These are phyloP conservation scores for Pleurotus tuber-regium DNA, from an alignment of 768 basidiomycete species.

Conservation along the genomic window DNA sequence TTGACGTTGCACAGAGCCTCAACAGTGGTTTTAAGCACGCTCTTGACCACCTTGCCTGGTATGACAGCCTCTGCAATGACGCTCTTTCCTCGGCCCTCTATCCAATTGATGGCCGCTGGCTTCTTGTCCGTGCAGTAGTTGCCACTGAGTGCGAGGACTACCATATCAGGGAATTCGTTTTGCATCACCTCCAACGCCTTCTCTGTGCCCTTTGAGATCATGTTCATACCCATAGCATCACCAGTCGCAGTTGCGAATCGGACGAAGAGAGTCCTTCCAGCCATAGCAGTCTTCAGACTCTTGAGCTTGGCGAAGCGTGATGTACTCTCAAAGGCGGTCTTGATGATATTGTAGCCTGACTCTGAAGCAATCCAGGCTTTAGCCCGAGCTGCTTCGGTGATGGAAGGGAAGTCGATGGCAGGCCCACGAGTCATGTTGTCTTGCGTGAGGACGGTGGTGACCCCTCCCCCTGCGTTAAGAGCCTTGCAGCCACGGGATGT, in stretches of 20 bases:
- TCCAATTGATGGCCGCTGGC: slow-evolving; percentile 99
- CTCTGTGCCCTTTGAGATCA: slow-evolving; percentile 99
- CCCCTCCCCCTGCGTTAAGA: slow-evolving; percentile 93
- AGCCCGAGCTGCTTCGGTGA: slow-evolving; percentile 78
- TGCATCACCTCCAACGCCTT: slow-evolving; percentile 83
- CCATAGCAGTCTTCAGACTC: slow-evolving; percentile 84
- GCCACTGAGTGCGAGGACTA: slow-evolving; percentile 85
- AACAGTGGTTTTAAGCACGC: slow-evolving; percentile 94
- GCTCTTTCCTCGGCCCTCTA: slow-evolving; percentile 97
- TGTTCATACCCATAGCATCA: slow-evolving; percentile 99
- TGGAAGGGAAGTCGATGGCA: slow-evolving; percentile 91
- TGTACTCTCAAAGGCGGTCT: slow-evolving; percentile 89
- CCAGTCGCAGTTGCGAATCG: slow-evolving; percentile 94
- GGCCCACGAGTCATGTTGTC: slow-evolving; percentile 99
- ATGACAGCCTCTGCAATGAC: slow-evolving; percentile 95
- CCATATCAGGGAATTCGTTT: slow-evolving; percentile 85
- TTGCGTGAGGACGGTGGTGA: slow-evolving; percentile 86
- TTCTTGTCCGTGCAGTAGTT: slow-evolving; percentile 99
- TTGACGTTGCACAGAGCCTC: slow-evolving; percentile 87
- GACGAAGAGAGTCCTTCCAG: slow-evolving; percentile 90
- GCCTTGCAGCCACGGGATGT: slow-evolving; percentile 98
- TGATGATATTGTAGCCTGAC: slow-evolving; percentile 74
- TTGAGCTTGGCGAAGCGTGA: slow-evolving; percentile 89
- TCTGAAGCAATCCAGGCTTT: slow-evolving; percentile 84
- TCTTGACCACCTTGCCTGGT: slow-evolving; percentile 84